These are phyloP conservation scores for Alternaria burnsii DNA, from an alignment of 2,329 filamentous ascomycete genomes.

Conservation along the genomic window DNA sequence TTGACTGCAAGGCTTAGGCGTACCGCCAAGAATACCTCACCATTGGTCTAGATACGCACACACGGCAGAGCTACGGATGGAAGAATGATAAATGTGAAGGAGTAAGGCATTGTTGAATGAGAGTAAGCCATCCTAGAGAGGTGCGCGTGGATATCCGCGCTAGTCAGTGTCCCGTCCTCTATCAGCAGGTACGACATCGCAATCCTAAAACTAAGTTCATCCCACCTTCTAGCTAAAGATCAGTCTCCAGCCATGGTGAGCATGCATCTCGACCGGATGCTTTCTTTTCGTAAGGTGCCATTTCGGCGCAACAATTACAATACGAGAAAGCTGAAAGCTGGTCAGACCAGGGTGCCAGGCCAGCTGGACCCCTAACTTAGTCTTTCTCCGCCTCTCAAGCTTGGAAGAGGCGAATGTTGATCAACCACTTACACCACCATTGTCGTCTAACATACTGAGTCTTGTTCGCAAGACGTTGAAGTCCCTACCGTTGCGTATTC, in stretches of 20 bases:
- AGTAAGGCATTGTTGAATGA: neutral
- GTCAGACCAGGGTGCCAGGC: neutral
- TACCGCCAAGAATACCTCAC: neutral
- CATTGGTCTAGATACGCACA: neutral
- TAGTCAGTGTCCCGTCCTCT: neutral
- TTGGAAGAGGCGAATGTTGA: neutral
- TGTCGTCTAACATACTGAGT: neutral
- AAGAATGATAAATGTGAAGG: neutral
- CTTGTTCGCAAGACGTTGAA: neutral
- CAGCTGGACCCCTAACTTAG: conserved; percentile 2
- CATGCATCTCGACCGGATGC: neutral
- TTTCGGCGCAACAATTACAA: neutral
- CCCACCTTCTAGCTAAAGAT: neutral
- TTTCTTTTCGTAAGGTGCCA: neutral
- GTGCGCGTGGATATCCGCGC: neutral
- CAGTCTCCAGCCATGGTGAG: neutral
- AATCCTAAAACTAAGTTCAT: neutral
- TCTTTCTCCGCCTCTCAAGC: conserved; percentile 1
- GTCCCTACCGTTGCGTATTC: neutral
- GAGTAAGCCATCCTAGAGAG: neutral
- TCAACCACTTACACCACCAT: neutral
- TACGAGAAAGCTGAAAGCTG: neutral
- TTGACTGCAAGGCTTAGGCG: neutral
- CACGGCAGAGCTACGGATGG: neutral
- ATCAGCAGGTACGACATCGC: neutral